Percentiles rank a stretch among this genome's conserved stretches.
Evolutionary conservation across 768 basidiomycete genomes (phyloP).

Genomic region (Leccinum uliginosum): DNA sequence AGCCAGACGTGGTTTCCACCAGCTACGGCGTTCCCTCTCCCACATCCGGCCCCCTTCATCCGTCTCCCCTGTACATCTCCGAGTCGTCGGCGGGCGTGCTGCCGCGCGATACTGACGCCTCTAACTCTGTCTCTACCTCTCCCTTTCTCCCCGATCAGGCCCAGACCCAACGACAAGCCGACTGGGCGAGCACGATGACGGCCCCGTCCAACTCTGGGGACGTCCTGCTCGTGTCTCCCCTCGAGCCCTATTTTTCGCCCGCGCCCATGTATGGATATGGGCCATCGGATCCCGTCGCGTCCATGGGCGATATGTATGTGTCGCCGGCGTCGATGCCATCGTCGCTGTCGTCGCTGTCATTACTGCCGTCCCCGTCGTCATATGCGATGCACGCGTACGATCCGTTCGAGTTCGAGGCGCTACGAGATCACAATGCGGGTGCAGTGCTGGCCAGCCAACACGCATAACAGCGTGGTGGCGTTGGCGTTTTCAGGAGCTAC

Average conservation of each 20-base stretch:
- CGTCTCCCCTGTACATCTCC: constrained; percentile 18
- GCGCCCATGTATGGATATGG: constrained; percentile 15
- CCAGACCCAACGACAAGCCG: background rate
- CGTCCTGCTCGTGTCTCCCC: constrained; percentile 14
- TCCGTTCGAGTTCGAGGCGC: constrained; percentile 30
- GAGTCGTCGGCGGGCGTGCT: constrained; percentile 6
- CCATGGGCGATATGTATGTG: constrained; percentile 14
- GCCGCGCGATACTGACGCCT: constrained; percentile 4
- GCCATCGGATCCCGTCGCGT: constrained; percentile 17
- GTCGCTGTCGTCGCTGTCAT: background rate
- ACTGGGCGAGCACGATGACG: constrained; percentile 10
- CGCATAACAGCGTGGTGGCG: constrained; percentile 8
- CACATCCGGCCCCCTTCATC: constrained; percentile 4
- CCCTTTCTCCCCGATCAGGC: constrained; percentile 9
- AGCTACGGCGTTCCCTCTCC: constrained; percentile 7
- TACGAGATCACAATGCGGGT: constrained; percentile 26
- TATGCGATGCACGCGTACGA: constrained; percentile 25
- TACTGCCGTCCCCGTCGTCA: constrained; percentile 2
- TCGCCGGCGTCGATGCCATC: background rate
- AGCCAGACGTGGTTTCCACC: constrained; percentile 6
- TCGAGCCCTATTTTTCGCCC: constrained; percentile 12
- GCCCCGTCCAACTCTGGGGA: constrained; percentile 6
- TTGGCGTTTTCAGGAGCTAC: background rate
- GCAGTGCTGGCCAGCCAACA: constrained; percentile 18
- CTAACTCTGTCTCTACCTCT: background rate